Conservation (phyloP, 164 flowering plant species). For the Kalanchoe fedtschenkoi region DNA sequence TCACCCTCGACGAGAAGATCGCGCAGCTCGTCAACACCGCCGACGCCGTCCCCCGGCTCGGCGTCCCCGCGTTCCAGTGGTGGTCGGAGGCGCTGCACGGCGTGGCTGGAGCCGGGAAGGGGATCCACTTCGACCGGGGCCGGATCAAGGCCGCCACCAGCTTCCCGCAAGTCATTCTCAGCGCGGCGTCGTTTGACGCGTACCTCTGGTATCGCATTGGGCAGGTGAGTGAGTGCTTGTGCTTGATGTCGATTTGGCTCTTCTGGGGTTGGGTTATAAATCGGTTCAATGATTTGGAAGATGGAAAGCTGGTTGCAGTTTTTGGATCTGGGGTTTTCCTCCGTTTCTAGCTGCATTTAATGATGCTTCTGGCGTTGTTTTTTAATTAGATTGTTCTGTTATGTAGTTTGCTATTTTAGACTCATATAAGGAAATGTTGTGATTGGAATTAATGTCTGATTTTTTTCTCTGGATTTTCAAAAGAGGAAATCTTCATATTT, state of each 20-base stretch:
- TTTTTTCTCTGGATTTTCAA: background rate
- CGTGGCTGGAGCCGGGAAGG: slow-evolving; percentile 34
- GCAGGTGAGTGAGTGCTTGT: slow-evolving; percentile 32
- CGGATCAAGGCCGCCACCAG: slow-evolving; percentile 52
- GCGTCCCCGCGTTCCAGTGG: slow-evolving; percentile 78
- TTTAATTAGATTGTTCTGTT: too few relatives aligned
- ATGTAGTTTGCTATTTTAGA: too few relatives aligned
- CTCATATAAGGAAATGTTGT: too few relatives aligned
- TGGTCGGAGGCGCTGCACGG: slow-evolving; percentile 87
- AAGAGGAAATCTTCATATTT: too few relatives aligned
- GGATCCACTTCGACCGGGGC: slow-evolving; percentile 36
- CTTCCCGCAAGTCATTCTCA: slow-evolving; percentile 87
- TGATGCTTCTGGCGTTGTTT: background rate
- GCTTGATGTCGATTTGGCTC: too few relatives aligned
- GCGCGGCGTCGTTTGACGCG: slow-evolving; percentile 68
- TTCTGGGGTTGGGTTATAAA: background rate
- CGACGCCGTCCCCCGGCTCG: slow-evolving; percentile 59
- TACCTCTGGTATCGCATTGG: slow-evolving; percentile 74
- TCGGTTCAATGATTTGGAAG: too few relatives aligned
- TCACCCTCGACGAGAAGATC: slow-evolving; percentile 42
- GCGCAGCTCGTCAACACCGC: slow-evolving; percentile 65
- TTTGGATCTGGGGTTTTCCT: background rate
- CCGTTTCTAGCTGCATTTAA: background rate
- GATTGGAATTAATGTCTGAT: too few relatives aligned
- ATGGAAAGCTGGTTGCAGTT: too few relatives aligned